Evolutionary conservation across 257 asterid genomes (phyloP), one percentile per base, ranked within the genome.

Genomic region (Solanum habrochaites): DNA sequence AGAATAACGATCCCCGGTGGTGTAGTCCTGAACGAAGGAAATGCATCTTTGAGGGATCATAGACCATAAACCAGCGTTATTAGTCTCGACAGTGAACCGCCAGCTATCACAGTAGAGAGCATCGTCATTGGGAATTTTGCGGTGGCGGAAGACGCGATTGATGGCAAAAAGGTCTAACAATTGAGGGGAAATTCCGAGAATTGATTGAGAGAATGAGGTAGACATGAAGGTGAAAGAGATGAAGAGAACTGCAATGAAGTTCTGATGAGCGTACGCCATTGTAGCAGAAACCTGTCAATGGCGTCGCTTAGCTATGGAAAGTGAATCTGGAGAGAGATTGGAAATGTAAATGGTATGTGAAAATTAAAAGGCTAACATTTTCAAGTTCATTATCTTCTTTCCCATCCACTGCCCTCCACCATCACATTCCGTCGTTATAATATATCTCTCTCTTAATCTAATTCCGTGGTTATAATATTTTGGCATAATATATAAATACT

Each of bases 81-180:
- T 93, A 6, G 99, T 94, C 91, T 96, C 98, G 43, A 96, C 94
- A 40, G 94, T 91, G 91, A 90, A 95, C 73, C 92, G 92, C 99
- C 98, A 96, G 94, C 95, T 91, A 40, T 90, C 96, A 92, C 98
- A 96, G 89, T 60, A 91, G 75, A 90, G 39, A 45, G 2, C 29
- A 35, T 88, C 85, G 64, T 90, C 91, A 42, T 42, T 40, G 8
- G 86, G 56, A 88, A 85, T 83, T 83, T 89, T 88, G 29, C 92
- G 91, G 78, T 87, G 83, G 87, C 42, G 77, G 86, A 91, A 82
- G 49, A 74, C 12, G 58, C 87, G 88, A 20, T 86, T 88, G 83
- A 70, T 16, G 83, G 89, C 8, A 29, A 73, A 77, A 64, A n/a
- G 80, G 75, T 69, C 80, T 31, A 29, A 69, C 23, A 32, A 85